Evolutionary conservation across 2,329 filamentous ascomycete genomes (phyloP).

Genomic region (Ophiostoma sp.): DNA sequence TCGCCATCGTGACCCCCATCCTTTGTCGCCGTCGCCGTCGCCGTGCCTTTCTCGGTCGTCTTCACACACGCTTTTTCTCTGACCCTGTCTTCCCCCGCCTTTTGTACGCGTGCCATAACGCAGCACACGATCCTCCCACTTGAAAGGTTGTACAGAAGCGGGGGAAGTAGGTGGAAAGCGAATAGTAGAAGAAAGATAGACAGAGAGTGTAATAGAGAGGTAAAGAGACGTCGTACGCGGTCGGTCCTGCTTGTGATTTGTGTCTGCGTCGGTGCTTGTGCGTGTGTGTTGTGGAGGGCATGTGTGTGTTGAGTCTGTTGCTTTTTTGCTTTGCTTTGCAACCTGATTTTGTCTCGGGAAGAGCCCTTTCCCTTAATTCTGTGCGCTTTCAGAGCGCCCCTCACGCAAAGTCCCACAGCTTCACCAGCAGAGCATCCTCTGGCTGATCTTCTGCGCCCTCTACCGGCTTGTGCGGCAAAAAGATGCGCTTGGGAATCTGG

Average conservation of each 20-base stretch:
- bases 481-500: constrained; percentile 86
- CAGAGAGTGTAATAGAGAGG: background rate
- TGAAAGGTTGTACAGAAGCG: constrained; percentile 2
- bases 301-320: background rate
- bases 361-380: constrained; percentile 1
- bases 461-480: constrained; percentile 55
- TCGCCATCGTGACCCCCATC: background rate
- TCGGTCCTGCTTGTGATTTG: constrained; percentile 3
- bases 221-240: background rate
- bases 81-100: background rate
- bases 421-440: constrained; percentile 58
- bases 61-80: too few species aligned
- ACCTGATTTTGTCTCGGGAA: background rate
- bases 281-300: background rate
- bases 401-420: constrained; percentile 59
- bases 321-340: background rate
- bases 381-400: background rate
- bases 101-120: background rate
- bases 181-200: background rate
- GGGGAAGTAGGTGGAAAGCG: background rate
- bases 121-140: background rate
- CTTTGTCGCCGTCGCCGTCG: background rate
- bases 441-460: constrained; percentile 38
- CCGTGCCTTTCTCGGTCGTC: background rate
- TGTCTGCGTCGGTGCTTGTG: background rate